A percentile compares a stretch with the other conserved stretches of the same genome.
Conservation (phyloP, 768 basidiomycete genomes). For the Pulveroboletus sp. region DNA sequence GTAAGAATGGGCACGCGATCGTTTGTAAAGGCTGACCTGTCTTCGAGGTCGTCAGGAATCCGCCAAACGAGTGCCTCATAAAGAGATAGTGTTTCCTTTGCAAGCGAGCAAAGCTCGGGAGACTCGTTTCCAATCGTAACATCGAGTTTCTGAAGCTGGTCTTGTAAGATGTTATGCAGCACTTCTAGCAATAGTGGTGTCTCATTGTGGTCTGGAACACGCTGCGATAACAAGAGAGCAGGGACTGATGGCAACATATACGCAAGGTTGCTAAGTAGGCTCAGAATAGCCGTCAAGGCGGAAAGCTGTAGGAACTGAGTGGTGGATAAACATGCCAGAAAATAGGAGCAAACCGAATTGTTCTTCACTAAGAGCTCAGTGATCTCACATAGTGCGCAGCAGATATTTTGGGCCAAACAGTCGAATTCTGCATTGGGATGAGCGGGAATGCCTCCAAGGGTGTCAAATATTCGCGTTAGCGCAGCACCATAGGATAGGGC, state of each 20-base stretch:
- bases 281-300: conserved; percentile 47
- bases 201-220: conserved; percentile 20
- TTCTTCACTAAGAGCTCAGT: conserved; percentile 32
- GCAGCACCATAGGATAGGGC: conserved; percentile 37
- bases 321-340: background rate
- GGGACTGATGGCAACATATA: conserved; percentile 48
- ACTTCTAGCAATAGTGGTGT: conserved; percentile 35
- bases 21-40: conserved; percentile 25
- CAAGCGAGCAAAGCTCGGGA: conserved; percentile 30
- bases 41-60: conserved; percentile 38
- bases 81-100: conserved; percentile 40
- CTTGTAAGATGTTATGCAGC: conserved; percentile 39
- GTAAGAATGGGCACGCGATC: background rate
- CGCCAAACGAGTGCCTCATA: conserved; percentile 53
- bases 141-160: conserved; percentile 35
- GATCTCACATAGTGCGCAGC: conserved; percentile 38
- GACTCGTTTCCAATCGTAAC: conserved; percentile 24
- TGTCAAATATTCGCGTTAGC: conserved; percentile 35
- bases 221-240: conserved; percentile 32
- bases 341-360: conserved; percentile 36
- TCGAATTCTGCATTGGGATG: conserved; percentile 18
- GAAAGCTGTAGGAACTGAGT: conserved; percentile 34
- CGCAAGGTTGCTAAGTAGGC: conserved; percentile 45
- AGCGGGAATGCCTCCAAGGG: conserved; percentile 24
- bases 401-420: conserved; percentile 25